These are phyloP conservation scores for Monosporascus sp. DNA, from an alignment of 2,329 filamentous ascomycete species.

Conservation along the genomic window DNA sequence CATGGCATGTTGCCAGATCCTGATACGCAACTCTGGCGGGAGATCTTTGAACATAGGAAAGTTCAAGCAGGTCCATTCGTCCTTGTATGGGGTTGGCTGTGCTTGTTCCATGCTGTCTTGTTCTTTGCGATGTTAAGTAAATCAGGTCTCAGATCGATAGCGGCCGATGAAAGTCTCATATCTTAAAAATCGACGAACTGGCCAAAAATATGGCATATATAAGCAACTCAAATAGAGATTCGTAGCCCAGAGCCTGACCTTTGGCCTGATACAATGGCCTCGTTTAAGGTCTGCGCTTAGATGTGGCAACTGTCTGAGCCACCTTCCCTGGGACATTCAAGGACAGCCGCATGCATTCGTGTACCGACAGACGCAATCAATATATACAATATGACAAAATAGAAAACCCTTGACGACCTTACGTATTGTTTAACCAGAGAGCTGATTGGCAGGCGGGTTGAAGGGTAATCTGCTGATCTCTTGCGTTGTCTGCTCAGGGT, in stretches of 20 bases:
- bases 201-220: conserved; percentile 13
- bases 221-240: conserved; percentile 16
- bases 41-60: conserved; percentile 25
- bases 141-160: conserved; percentile 11
- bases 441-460: not conserved
- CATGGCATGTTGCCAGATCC: conserved; percentile 27
- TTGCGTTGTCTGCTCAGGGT: conserved; percentile 3
- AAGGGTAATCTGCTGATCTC: not conserved
- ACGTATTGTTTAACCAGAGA: not conserved
- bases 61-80: conserved; percentile 6
- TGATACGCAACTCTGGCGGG: conserved; percentile 27
- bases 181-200: conserved; percentile 11
- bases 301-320: not conserved
- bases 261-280: not conserved
- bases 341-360: not conserved
- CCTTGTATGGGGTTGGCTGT: conserved; percentile 5
- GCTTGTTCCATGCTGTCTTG: conserved; percentile 4
- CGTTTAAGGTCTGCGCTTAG: not conserved
- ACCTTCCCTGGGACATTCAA: not conserved
- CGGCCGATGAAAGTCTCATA: conserved; percentile 13
- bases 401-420: not conserved
- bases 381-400: not conserved
- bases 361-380: not conserved
- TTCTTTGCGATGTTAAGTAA: conserved; percentile 19
- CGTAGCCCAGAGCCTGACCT: conserved; percentile 4